These are phyloP conservation scores for Chenopodium suecicum DNA, from an alignment of 148 eudicot genomes.

Conservation along the genomic window DNA sequence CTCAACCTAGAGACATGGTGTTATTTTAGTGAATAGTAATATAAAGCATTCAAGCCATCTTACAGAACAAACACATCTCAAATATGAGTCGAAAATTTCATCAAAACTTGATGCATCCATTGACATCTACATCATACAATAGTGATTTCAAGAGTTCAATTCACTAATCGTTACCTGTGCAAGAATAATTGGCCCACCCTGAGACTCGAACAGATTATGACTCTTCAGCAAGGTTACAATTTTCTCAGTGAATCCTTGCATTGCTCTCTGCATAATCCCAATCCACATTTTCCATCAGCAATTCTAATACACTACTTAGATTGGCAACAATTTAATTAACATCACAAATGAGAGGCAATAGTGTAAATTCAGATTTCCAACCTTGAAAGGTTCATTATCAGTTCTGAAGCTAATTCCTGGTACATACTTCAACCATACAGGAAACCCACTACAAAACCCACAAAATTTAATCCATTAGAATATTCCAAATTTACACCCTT, in stretches of 20 bases:
- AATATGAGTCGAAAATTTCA: neutral
- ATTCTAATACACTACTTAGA: neutral
- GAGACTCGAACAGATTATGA: conserved; percentile 71
- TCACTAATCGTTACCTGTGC: conserved; percentile 55
- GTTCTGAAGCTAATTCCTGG: conserved; percentile 93
- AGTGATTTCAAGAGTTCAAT: neutral
- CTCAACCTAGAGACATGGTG: conserved; percentile 53
- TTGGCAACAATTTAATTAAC: neutral
- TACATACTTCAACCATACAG: conserved; percentile 92
- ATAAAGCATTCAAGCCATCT: neutral
- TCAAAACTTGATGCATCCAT: neutral
- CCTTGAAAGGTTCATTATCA: conserved; percentile 93
- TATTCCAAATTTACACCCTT: neutral
- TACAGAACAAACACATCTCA: neutral
- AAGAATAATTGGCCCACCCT: conserved; percentile 90
- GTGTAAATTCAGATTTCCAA: conserved; percentile 19
- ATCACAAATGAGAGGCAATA: neutral
- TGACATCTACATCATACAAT: neutral
- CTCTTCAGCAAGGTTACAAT: conserved; percentile 74
- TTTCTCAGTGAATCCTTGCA: conserved; percentile 81
- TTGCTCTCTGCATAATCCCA: conserved; percentile 52
- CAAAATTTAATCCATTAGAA: conserved; percentile 5
- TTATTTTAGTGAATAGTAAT: no score
- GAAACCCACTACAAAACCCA: conserved; percentile 67
- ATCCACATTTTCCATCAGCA: neutral